Conservation (phyloP, 176 grass and related monocot genomes). For the Panicum miliaceum region DNA sequence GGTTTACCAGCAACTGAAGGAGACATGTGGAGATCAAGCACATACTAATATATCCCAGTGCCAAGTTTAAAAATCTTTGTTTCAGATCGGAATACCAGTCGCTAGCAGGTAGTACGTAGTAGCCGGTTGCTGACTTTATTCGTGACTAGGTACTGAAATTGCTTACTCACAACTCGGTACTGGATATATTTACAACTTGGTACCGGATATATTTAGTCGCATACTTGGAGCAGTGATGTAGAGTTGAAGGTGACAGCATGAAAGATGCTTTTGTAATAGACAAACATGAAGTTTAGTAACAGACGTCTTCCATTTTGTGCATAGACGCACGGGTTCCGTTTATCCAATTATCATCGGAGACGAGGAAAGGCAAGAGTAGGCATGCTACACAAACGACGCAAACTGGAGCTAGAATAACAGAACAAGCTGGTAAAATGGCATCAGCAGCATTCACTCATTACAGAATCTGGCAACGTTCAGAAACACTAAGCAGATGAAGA, state of each 20-base stretch:
- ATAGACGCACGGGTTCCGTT: neutral
- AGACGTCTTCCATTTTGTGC: neutral
- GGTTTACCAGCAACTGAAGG: neutral
- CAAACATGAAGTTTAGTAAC: neutral
- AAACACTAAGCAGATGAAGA: conserved; percentile 54
- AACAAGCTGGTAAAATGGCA: conserved; percentile 28
- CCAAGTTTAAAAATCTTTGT: neutral
- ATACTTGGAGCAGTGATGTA: neutral
- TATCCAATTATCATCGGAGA: neutral
- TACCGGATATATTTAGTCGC: neutral
- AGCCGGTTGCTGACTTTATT: neutral
- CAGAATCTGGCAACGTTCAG: neutral
- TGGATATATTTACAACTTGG: neutral
- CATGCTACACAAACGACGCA: neutral
- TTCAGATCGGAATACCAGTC: neutral
- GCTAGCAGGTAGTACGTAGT: neutral
- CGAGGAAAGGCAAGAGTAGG: neutral
- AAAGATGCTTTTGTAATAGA: neutral
- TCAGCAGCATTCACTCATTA: neutral
- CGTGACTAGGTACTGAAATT: neutral
- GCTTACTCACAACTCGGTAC: neutral
- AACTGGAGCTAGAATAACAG: neutral
- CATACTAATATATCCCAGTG: neutral
- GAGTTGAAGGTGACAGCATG: neutral
- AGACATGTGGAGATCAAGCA: neutral